These are phyloP conservation scores for Coemansia reversa DNA, from an alignment of 192 early-diverging fungal genomes.

Conservation along the genomic window DNA sequence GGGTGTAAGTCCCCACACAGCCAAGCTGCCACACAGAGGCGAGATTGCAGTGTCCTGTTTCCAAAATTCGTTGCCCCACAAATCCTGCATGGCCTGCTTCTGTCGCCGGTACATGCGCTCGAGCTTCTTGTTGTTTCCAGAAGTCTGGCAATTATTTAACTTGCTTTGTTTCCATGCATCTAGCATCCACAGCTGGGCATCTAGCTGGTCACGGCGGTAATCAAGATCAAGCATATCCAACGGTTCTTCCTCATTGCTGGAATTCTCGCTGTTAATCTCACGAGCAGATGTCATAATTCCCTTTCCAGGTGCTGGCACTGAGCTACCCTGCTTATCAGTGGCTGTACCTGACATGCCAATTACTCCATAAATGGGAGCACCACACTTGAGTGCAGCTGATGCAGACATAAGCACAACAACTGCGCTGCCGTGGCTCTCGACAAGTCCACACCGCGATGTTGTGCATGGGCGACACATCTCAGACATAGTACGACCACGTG, in stretches of 20 bases:
- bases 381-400: conserved; percentile 79
- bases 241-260: too few species aligned
- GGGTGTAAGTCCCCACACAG: conserved; percentile 77
- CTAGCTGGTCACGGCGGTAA: conserved; percentile 76
- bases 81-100: conserved; percentile 60
- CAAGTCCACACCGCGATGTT: conserved; percentile 81
- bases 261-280: conserved; percentile 48
- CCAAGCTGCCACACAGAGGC: conserved; percentile 80
- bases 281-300: conserved; percentile 88
- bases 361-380: conserved; percentile 87
- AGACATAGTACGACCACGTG: conserved; percentile 75
- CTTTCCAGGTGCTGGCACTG: conserved; percentile 87
- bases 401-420: conserved; percentile 86
- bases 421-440: conserved; percentile 88
- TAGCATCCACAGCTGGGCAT: conserved; percentile 25
- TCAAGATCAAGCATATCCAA: conserved; percentile 57
- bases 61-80: conserved; percentile 82
- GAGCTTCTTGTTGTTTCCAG: background rate
- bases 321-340: conserved; percentile 89
- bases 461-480: conserved; percentile 90
- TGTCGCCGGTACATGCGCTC: conserved; percentile 21
- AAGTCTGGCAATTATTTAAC: too few species aligned
- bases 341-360: conserved; percentile 81
- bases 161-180: background rate
- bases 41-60: conserved; percentile 70